phyloP scores from a whole-genome alignment of 2,329 filamentous ascomycete genomes.

The Amylocarpus encephaloides region DNA sequence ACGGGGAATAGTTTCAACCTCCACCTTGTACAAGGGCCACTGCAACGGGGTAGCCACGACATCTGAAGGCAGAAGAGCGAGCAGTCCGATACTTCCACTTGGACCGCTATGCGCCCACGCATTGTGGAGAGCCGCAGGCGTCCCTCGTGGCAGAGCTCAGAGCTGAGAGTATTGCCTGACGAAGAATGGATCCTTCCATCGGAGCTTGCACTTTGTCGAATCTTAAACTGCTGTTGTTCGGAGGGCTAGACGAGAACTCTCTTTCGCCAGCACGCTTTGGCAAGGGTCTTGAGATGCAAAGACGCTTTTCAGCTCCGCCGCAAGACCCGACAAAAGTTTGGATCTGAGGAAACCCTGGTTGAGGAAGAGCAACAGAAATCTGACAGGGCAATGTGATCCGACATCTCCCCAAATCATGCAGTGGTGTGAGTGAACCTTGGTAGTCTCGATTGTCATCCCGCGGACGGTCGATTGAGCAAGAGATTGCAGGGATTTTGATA shows the following conservation, averaged over 20 bases:
- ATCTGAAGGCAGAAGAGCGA: neutral
- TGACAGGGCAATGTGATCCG: neutral
- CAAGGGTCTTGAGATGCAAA: neutral
- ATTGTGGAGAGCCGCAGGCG: constrained; percentile 19
- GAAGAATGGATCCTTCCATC: neutral
- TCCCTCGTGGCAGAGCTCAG: constrained; percentile 22
- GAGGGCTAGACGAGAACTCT: neutral
- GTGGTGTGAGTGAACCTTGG: constrained; percentile 3
- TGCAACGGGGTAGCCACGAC: constrained; percentile 10
- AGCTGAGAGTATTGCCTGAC: neutral
- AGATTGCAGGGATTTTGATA: constrained; percentile 27
- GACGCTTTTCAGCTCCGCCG: constrained; percentile 1
- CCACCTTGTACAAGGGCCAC: constrained; percentile 3
- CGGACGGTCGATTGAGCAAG: neutral
- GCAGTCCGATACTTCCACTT: constrained; percentile 4
- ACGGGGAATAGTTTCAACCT: constrained; percentile 12
- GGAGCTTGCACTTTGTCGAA: neutral
- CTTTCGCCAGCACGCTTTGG: neutral
- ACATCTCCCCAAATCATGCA: neutral
- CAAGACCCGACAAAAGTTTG: constrained; percentile 1
- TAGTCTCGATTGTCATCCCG: constrained; percentile 19
- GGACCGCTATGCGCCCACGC: constrained; percentile 1
- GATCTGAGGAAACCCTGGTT: neutral
- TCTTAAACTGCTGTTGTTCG: neutral
- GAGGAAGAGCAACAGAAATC: neutral